These are phyloP conservation scores for Thamnidium elegans DNA, from an alignment of 192 early-diverging fungal species.

Conservation along the genomic window DNA sequence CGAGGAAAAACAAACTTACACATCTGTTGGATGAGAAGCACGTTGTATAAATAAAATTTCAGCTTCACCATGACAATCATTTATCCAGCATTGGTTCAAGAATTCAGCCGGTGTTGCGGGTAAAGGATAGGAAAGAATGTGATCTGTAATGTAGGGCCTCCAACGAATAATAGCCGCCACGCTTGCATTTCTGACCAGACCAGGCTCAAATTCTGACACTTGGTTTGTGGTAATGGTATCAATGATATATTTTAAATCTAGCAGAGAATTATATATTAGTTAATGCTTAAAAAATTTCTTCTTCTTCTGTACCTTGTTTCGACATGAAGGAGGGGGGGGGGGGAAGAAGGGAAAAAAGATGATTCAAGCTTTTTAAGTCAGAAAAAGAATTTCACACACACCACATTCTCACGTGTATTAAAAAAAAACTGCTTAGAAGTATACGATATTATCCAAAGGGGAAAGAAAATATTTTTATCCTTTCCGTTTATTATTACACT, in stretches of 20 bases:
- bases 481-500: not conserved
- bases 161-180: conserved; percentile 18
- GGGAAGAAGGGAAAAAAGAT: not conserved
- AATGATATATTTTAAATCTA: not conserved
- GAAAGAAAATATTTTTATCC: no score
- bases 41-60: conserved; percentile 34
- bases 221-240: not conserved
- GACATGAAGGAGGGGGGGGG: not conserved
- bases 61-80: conserved; percentile 3
- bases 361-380: no score
- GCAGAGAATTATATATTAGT: not conserved
- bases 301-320: conserved; percentile 3
- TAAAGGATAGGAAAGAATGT: not conserved
- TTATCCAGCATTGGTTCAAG: conserved; percentile 20
- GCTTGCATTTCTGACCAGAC: conserved; percentile 12
- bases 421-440: not conserved
- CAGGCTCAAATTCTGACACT: not conserved
- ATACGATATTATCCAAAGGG: not conserved
- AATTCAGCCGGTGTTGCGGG: conserved; percentile 17
- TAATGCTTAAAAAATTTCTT: not conserved
- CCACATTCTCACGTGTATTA: not conserved
- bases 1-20: conserved; percentile 7
- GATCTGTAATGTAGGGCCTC: not conserved
- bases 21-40: conserved; percentile 22
- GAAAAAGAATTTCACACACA: no score